A percentile compares a stretch with the other conserved stretches of the same genome.
These are phyloP conservation scores for Penstemon barbatus DNA, from an alignment of 257 asterid species.

Conservation along the genomic window DNA sequence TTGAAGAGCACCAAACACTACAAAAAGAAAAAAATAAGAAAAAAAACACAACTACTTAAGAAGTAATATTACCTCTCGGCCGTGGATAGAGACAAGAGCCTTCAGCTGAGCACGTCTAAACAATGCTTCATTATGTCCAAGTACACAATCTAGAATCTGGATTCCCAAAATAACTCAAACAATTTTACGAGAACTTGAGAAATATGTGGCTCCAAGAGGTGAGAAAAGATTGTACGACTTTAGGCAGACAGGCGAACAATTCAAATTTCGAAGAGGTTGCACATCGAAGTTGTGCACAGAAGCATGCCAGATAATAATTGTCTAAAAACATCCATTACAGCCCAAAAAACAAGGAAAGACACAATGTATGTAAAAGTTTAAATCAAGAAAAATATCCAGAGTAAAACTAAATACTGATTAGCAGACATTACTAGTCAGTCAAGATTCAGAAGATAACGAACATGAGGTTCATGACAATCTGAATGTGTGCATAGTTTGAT, in stretches of 20 bases:
- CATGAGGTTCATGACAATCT: background rate
- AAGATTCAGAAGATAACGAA: slow-evolving; percentile 6
- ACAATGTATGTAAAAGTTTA: too few relatives aligned
- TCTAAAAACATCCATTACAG: too few relatives aligned
- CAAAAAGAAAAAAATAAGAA: slow-evolving; percentile 3
- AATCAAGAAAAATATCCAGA: too few relatives aligned
- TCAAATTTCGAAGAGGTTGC: background rate
- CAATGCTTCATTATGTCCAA: slow-evolving; percentile 93
- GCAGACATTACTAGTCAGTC: background rate
- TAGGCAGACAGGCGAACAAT: background rate
- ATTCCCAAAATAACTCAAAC: slow-evolving; percentile 21
- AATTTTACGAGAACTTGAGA: slow-evolving; percentile 4
- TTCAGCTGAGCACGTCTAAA: slow-evolving; percentile 98
- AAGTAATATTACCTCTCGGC: slow-evolving; percentile 68
- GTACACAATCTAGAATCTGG: slow-evolving; percentile 81
- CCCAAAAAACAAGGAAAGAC: too few relatives aligned
- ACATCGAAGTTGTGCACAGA: background rate
- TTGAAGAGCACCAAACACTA: background rate
- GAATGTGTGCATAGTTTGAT: background rate
- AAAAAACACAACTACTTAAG: too few relatives aligned
- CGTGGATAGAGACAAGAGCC: slow-evolving; percentile 94
- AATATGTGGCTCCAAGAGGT: slow-evolving; percentile 5
- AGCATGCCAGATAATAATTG: background rate
- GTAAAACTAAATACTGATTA: background rate
- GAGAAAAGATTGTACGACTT: background rate